Conservation (phyloP, 352 stramenopile species). For the Elongisporangium undulatum region DNA sequence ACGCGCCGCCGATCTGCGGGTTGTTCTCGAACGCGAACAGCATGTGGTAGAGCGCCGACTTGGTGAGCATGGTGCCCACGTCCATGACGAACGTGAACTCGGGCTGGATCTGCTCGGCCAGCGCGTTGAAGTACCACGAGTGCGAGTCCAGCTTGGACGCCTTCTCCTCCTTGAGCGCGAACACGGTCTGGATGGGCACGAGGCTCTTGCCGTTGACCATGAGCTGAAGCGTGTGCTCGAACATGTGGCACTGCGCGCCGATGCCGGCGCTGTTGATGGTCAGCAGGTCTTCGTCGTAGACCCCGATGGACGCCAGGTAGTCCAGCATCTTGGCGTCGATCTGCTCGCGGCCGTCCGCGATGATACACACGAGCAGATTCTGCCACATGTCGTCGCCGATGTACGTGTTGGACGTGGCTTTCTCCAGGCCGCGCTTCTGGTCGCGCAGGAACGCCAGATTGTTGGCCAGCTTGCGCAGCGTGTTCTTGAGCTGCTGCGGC, state of each 20-base stretch:
- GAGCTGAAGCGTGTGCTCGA: constrained; percentile 82
- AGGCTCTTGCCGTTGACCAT: constrained; percentile 64
- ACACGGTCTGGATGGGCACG: constrained; percentile 70
- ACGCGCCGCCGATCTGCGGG: constrained; percentile 74
- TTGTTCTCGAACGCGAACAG: constrained; percentile 78
- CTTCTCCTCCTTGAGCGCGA: constrained; percentile 81
- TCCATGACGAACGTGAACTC: constrained; percentile 84
- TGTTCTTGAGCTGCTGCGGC: constrained; percentile 58
- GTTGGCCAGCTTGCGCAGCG: constrained; percentile 78
- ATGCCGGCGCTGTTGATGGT: constrained; percentile 85
- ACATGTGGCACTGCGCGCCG: constrained; percentile 76
- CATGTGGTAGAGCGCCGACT: constrained; percentile 72
- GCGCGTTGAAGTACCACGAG: constrained; percentile 82
- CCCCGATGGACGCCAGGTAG: constrained; percentile 62
- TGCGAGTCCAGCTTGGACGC: constrained; percentile 83
- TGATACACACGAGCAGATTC: constrained; percentile 76
- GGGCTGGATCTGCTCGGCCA: constrained; percentile 79
- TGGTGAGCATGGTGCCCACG: constrained; percentile 81
- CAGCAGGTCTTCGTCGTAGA: constrained; percentile 83
- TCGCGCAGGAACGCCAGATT: constrained; percentile 74
- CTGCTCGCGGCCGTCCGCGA: constrained; percentile 74
- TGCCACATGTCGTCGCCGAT: constrained; percentile 72
- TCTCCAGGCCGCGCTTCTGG: constrained; percentile 19
- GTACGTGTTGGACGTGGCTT: constrained; percentile 36
- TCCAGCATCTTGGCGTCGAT: constrained; percentile 78